A percentile compares a stretch with the other conserved stretches of the same genome.
Conservation (phyloP, 352 stramenopile species). For the Phytopythium boreale region DNA sequence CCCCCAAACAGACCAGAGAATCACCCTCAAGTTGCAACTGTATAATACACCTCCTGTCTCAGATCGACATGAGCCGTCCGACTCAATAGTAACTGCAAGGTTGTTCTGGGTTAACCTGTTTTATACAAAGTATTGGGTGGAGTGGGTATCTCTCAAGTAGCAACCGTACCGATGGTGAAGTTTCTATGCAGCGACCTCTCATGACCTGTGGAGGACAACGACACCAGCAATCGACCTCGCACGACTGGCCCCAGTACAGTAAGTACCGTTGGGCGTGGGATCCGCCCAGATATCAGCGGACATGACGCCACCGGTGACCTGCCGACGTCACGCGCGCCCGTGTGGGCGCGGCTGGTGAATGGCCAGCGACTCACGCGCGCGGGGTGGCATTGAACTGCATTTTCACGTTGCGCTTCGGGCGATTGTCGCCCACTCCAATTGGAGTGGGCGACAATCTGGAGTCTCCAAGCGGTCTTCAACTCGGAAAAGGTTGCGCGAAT, state of each 20-base stretch:
- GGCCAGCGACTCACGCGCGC: neutral
- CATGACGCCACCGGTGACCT: neutral
- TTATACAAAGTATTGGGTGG: conserved; percentile 7
- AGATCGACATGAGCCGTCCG: neutral
- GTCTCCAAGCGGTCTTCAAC: conserved; percentile 1
- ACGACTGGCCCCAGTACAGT: too few relatives aligned
- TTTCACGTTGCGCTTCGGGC: neutral
- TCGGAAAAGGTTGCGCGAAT: neutral
- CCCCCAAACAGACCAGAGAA: neutral
- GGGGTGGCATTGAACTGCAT: neutral
- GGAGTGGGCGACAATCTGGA: too few relatives aligned
- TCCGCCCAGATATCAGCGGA: conserved; percentile 2
- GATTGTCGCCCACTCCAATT: neutral
- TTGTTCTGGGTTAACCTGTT: neutral
- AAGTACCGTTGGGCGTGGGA: neutral
- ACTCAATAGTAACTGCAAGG: too few relatives aligned
- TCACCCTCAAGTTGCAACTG: neutral
- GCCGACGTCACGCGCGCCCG: neutral
- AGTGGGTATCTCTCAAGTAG: neutral
- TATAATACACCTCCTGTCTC: conserved; percentile 8
- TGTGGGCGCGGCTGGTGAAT: neutral
- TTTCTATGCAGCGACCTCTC: conserved; percentile 7
- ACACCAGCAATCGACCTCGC: neutral
- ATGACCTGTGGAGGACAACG: neutral
- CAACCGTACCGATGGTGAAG: conserved; percentile 11